phyloP scores from a whole-genome alignment of 1,284 basidiomycete species.

The Ustilago sp. region DNA sequence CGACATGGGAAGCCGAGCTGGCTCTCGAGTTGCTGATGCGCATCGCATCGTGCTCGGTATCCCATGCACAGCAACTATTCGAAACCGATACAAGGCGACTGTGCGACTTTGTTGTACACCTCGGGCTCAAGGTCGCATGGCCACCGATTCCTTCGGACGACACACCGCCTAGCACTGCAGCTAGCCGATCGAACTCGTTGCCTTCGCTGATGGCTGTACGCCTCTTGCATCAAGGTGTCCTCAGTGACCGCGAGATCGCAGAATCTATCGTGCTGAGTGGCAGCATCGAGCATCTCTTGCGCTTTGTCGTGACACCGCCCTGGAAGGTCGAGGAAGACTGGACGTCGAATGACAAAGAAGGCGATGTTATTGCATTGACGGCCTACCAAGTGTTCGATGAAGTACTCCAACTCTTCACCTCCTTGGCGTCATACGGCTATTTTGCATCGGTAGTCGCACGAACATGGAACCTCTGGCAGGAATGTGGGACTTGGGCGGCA shows the following conservation, averaged over 20 bases:
- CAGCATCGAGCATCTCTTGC: constrained; percentile 77
- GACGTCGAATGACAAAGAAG: constrained; percentile 37
- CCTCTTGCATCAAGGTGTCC: constrained; percentile 76
- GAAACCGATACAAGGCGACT: constrained; percentile 19
- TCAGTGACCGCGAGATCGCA: constrained; percentile 79
- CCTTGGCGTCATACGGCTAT: constrained; percentile 82
- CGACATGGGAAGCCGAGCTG: constrained; percentile 42
- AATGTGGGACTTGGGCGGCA: constrained; percentile 42
- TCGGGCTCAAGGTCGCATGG: constrained; percentile 47
- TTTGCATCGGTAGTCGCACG: constrained; percentile 76
- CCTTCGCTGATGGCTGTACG: constrained; percentile 72
- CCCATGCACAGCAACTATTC: constrained; percentile 29
- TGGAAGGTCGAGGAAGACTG: constrained; percentile 70
- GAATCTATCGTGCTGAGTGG: constrained; percentile 72
- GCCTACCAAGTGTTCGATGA: constrained; percentile 41
- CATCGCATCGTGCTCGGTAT: constrained; percentile 44
- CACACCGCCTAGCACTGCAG: background rate
- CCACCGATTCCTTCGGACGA: constrained; percentile 27
- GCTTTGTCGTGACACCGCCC: constrained; percentile 79
- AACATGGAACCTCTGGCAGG: constrained; percentile 42
- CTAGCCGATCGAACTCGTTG: constrained; percentile 7
- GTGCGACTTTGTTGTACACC: constrained; percentile 37
- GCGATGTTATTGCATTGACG: constrained; percentile 71
- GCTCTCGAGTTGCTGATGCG: constrained; percentile 42
- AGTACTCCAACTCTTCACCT: constrained; percentile 76